Evolutionary conservation across 352 stramenopile genomes (phyloP), one percentile per base, ranked within the genome.

Genomic region (Peronospora belbahrii): DNA sequence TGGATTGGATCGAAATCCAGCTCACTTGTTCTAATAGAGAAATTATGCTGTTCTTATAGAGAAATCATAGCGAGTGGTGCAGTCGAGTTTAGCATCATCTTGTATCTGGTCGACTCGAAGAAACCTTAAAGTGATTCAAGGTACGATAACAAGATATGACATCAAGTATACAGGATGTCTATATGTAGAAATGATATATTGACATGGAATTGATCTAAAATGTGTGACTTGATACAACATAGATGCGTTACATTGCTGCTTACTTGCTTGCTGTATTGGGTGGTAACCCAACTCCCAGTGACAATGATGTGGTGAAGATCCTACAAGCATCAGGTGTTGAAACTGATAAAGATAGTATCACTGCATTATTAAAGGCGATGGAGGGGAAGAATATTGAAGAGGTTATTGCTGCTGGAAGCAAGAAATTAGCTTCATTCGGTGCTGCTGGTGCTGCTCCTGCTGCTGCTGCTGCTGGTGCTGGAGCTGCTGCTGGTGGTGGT

Each of bases 231-330:
- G 13, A 36, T 28, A 3, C 2, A 22, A 42, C 35, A 45, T 60
- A 95, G 79, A 98, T 98, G 95, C 79, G 86, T 88, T 95, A 98
- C 92, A 88, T 97, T 88, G 88, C 92, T 82, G 95, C 95, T 58
- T 96, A 97, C 79, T 71, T 98, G 51, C 77, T 98, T 55, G 93
- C 92, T 76, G 92, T 95, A 62, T 75, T 98, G 46, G 92, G 86
- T 56, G 94, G 95, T 56, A 95, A 97, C 77, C 70, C 62, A 31
- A 66, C 59, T 40, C 95, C 95, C 51, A 87, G 70, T 55, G 85
- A 77, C 38, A 82, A 82, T 59, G 91, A 98, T 45, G 76, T 98
- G 54, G 93, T 77, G 46, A 75, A 74, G 41, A 95, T 98, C 52
- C 74, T 98, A 36, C 66, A 84, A 50, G 88, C 92, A 34, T 84